phyloP scores from a whole-genome alignment of 75 land plant genomes.

The Pinus taeda region DNA sequence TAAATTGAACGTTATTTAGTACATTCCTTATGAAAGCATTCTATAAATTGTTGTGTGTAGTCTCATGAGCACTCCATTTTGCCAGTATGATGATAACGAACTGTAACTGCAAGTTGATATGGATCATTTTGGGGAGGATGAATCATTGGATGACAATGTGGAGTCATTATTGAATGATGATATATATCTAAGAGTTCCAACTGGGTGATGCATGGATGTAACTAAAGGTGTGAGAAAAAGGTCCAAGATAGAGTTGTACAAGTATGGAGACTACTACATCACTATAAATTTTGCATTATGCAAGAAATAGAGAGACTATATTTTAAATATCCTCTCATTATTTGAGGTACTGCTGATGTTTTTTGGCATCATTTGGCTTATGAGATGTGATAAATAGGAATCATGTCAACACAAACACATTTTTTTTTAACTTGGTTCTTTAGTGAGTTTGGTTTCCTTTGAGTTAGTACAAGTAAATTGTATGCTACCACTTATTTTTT shows the following conservation, averaged over 20 bases:
- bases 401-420: neutral
- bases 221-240: neutral
- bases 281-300: neutral
- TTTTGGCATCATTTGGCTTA: constrained; percentile 6
- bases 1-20: no score
- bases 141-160: no score
- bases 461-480: constrained; percentile 59
- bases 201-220: no score
- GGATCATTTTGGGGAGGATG: no score
- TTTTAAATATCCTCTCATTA: neutral
- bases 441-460: constrained; percentile 29
- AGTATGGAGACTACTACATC: neutral
- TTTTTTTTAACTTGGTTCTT: constrained; percentile 23
- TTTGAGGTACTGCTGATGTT: neutral
- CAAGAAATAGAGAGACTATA: neutral
- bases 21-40: no score
- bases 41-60: no score
- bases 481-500: constrained; percentile 68
- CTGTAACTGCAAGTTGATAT: no score
- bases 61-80: no score
- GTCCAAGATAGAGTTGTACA: neutral
- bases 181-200: no score
- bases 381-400: neutral
- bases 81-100: no score
- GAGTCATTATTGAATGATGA: no score